Conservation (phyloP, 495 filamentous ascomycete genomes). For the Aspergillus steynii region DNA sequence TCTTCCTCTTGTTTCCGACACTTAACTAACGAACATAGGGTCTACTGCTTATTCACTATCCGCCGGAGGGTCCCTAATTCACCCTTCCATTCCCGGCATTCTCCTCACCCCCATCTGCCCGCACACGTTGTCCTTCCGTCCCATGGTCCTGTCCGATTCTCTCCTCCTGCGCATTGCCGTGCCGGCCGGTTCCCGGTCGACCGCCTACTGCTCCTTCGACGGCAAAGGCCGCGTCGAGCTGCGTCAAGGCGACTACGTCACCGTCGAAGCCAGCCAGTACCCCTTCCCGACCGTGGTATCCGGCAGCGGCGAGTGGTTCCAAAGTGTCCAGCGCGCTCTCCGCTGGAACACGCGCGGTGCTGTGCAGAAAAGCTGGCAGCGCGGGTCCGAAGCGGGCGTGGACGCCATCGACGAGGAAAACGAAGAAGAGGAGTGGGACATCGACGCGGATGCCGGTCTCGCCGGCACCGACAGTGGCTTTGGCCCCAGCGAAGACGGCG, state of each 20-base stretch:
- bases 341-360: slow-evolving; percentile 91
- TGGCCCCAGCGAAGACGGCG: slow-evolving; percentile 61
- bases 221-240: slow-evolving; percentile 94
- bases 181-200: slow-evolving; percentile 79
- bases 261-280: slow-evolving; percentile 89
- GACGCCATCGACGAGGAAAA: slow-evolving; percentile 34
- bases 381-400: slow-evolving; percentile 28
- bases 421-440: slow-evolving; percentile 63
- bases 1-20: neutral
- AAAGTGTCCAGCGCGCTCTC: slow-evolving; percentile 84
- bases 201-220: slow-evolving; percentile 94
- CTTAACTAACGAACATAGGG: slow-evolving; percentile 40
- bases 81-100: slow-evolving; percentile 96
- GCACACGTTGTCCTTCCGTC: slow-evolving; percentile 93
- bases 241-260: slow-evolving; percentile 87
- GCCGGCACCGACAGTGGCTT: slow-evolving; percentile 52
- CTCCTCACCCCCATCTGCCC: slow-evolving; percentile 97
- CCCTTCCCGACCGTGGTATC: slow-evolving; percentile 93
- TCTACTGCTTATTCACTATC: slow-evolving; percentile 96
- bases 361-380: slow-evolving; percentile 78
- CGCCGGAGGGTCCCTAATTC: slow-evolving; percentile 91
- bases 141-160: slow-evolving; percentile 97
- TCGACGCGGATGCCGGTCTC: slow-evolving; percentile 72
- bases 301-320: slow-evolving; percentile 83
- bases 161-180: slow-evolving; percentile 86